Evolutionary conservation across 441 rosid genomes (phyloP), one percentile per base, ranked within the genome.

Genomic region (Erysimum cheiri): DNA sequence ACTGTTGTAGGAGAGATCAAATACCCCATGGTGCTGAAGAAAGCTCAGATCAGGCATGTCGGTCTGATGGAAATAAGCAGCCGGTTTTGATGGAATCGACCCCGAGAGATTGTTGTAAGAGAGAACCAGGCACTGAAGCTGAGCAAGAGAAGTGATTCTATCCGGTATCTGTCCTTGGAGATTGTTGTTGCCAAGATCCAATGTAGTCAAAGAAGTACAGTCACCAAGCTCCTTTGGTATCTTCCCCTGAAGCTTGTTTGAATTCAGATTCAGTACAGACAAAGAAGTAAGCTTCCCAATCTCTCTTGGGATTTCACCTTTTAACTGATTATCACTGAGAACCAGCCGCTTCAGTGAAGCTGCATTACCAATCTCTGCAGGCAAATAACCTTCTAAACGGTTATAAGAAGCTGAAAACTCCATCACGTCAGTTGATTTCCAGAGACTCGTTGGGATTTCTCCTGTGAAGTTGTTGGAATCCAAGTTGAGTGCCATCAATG

Each of bases 401-500:
- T 95, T 95, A 72, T 80, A 80, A 17, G 89, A 85, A 6, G 89
- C 99, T 3, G 92, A 86, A 44, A 95, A 88, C 82, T 88, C 98
- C 93, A 92, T 85, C 83, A 95, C 72, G 57, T 26, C 40, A 5
- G 33, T 56, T 28, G 93, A 86, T 24, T 78, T 84, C 98, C 99
- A 92, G 4, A 95, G 74, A 71, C 82, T 83, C 33, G 39, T 36
- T 4, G 97, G 99, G 40, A 92, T 77, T 1, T 67, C 41, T 54
- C 98, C 95, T 2, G 84, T 72, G 77, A 95, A 86, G 74, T 84
- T 78, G 80, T 95, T 95, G 28, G 91, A 87, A 55, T 95, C 98
- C 46, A 95, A 73, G 36, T 85, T 87, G 17, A 92, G 85, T 61
- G 78, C 85, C 94, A 84, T 80, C 74, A 92, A 63, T 0, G 97